A percentile compares a stretch with the other conserved stretches of the same genome.
phyloP scores from a whole-genome alignment of 257 asterid genomes.

The Agastache rugosa region DNA sequence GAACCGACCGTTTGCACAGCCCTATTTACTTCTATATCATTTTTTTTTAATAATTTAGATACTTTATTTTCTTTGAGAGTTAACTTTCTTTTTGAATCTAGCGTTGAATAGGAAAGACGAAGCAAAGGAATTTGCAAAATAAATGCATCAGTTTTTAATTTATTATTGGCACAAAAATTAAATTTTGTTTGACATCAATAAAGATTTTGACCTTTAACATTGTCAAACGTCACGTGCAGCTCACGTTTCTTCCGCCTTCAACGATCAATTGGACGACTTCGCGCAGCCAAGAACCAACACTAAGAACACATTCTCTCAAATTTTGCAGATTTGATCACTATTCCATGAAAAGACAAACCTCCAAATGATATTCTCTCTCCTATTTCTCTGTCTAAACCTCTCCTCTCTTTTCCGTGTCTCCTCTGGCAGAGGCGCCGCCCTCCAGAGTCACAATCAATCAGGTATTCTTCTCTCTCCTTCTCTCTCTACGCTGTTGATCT shows the following conservation, averaged over 20 bases:
- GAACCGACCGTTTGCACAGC: too few species aligned
- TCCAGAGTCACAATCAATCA: conserved; percentile 36
- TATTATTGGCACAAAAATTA: neutral
- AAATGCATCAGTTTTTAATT: neutral
- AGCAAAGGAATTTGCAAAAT: neutral
- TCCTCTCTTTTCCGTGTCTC: conserved; percentile 46
- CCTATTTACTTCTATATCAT: too few species aligned
- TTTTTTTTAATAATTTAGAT: too few species aligned
- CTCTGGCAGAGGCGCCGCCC: conserved; percentile 35
- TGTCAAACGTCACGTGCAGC: conserved; percentile 28
- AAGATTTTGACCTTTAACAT: neutral
- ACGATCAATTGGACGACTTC: conserved; percentile 1
- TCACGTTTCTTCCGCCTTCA: conserved; percentile 29
- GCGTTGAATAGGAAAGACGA: too few species aligned
- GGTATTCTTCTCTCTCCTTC: conserved; percentile 36
- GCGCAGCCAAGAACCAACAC: neutral
- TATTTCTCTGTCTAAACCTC: conserved; percentile 52
- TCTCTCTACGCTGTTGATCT: conserved; percentile 17
- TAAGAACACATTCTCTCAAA: neutral
- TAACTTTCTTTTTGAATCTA: too few species aligned
- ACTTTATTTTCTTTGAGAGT: too few species aligned
- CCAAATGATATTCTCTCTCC: conserved; percentile 46
- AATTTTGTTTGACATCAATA: too few species aligned
- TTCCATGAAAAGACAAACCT: conserved; percentile 31
- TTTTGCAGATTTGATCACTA: conserved; percentile 37